These are phyloP conservation scores for Saccharomycopsis hybrid DNA, from an alignment of 1,139 yeast genomes.

Conservation along the genomic window DNA sequence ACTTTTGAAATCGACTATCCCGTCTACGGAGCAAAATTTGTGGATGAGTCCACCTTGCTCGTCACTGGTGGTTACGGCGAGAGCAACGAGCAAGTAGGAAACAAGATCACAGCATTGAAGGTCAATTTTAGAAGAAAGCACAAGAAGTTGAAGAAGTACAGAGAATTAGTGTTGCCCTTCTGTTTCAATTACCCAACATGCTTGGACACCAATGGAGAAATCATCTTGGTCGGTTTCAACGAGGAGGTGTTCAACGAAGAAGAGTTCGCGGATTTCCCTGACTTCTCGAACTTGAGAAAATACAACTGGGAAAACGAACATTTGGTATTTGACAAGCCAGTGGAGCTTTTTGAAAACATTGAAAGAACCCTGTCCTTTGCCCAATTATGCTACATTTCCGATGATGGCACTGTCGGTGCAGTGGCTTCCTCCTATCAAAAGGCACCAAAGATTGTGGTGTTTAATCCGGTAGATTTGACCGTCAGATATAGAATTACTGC, in stretches of 20 bases:
- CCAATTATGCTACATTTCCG: constrained; percentile 37
- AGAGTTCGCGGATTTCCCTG: constrained; percentile 46
- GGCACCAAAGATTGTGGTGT: constrained; percentile 49
- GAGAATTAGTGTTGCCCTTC: constrained; percentile 56
- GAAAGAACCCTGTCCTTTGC: constrained; percentile 38
- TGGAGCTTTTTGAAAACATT: constrained; percentile 30
- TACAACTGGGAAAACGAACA: constrained; percentile 49
- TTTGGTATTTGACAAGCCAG: constrained; percentile 53
- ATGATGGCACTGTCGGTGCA: constrained; percentile 51
- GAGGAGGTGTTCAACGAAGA: constrained; percentile 40
- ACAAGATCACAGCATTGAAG: constrained; percentile 68
- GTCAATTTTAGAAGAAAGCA: constrained; percentile 46
- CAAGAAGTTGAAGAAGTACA: constrained; percentile 50
- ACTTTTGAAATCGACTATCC: constrained; percentile 56
- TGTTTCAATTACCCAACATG: constrained; percentile 75
- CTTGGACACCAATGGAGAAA: constrained; percentile 45
- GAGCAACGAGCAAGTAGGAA: constrained; percentile 82
- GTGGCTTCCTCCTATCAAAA: constrained; percentile 50
- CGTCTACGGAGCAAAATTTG: constrained; percentile 68
- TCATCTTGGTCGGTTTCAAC: constrained; percentile 68
- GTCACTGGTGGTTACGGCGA: constrained; percentile 96
- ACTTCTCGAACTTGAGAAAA: constrained; percentile 69
- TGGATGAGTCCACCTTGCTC: constrained; percentile 53
- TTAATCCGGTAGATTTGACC: constrained; percentile 51
- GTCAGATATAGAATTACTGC: constrained; percentile 44